Evolutionary conservation across 345 rosid species (phyloP).

Genomic region (Salix arbutifolia): DNA sequence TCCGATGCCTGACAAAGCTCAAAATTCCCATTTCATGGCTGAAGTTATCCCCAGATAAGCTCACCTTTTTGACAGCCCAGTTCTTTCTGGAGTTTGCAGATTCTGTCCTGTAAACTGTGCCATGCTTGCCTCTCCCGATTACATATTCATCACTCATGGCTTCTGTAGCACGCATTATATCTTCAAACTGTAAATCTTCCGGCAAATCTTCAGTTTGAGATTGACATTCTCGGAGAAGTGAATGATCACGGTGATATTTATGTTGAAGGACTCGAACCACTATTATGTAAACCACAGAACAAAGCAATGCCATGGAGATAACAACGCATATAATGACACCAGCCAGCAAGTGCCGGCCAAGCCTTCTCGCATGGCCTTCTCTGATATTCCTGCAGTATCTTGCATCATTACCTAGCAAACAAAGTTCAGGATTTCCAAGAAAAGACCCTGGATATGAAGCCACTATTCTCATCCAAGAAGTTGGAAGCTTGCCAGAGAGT

Average conservation of each 20-base stretch:
- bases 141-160: slow-evolving; percentile 32
- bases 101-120: slow-evolving; percentile 37
- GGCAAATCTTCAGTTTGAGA: slow-evolving; percentile 28
- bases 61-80: slow-evolving; percentile 44
- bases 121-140: slow-evolving; percentile 43
- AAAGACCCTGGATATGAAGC: slow-evolving; percentile 33
- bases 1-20: slow-evolving; percentile 32
- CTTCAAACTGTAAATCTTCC: slow-evolving; percentile 30
- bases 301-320: slow-evolving; percentile 27
- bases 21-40: slow-evolving; percentile 29
- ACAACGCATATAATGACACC: slow-evolving; percentile 19
- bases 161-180: slow-evolving; percentile 34
- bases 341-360: slow-evolving; percentile 16
- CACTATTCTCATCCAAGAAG: slow-evolving; percentile 25
- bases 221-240: slow-evolving; percentile 21
- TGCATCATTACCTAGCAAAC: slow-evolving; percentile 12
- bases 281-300: slow-evolving; percentile 17
- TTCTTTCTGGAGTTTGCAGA: slow-evolving; percentile 18
- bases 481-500: slow-evolving; percentile 24
- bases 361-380: slow-evolving; percentile 9
- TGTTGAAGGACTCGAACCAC: slow-evolving; percentile 11
- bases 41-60: slow-evolving; percentile 26
- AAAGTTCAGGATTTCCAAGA: slow-evolving; percentile 33
- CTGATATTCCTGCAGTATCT: slow-evolving; percentile 3
- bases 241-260: slow-evolving; percentile 13